Evolutionary conservation across 176 grass and related monocot species (phyloP), one percentile per base, ranked within the genome.

Genomic region (Luzula sylvatica): DNA sequence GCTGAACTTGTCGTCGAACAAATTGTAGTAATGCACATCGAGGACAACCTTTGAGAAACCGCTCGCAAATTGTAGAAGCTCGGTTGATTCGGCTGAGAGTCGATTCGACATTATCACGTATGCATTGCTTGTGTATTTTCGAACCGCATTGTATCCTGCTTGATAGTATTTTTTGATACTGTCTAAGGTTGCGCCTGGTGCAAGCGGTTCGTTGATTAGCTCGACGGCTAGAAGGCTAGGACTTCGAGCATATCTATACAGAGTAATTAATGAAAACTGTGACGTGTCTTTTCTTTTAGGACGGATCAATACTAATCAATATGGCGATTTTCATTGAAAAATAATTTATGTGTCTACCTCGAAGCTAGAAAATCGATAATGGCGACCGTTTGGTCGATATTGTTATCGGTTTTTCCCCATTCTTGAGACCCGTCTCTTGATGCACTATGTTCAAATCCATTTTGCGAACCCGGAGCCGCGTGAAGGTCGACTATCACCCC

Each of bases 61-160:
- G 1, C 80, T 55, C 0, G 74, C 69, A 13, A 78, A 78, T 7
- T 61, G 42, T 13, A 74, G 22, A 44, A 83, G 49, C 38, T 83
- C 80, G 0, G 73, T 83, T 2, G 56, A n/a, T 0, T 22, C 0
- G 25, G 0, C 35, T 0, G 65, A 50, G 3, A 94, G 67, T 0
- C 88, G 68, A 38, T 74, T 87, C 0, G 82, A 77, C 82, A 94
- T 80, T 48, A 94, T 68, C 40, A 94, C 78, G 2, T 80, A 94
- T 5, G 82, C 78, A 12, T 53, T 15, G 0, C 74, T 53, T 0
- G 88, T 74, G 59, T 94, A 40, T 42, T 39, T 70, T 7, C 88
- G 48, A 42, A 94, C 82, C 20, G 65, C 43, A 25, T 75, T n/a
- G 60, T 94, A 94, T 2, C 68, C 82, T 9, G 43, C 65, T 28